Evolutionary conservation across 1,284 basidiomycete species (phyloP).

Genomic region (Mycosarcoma maydis): DNA sequence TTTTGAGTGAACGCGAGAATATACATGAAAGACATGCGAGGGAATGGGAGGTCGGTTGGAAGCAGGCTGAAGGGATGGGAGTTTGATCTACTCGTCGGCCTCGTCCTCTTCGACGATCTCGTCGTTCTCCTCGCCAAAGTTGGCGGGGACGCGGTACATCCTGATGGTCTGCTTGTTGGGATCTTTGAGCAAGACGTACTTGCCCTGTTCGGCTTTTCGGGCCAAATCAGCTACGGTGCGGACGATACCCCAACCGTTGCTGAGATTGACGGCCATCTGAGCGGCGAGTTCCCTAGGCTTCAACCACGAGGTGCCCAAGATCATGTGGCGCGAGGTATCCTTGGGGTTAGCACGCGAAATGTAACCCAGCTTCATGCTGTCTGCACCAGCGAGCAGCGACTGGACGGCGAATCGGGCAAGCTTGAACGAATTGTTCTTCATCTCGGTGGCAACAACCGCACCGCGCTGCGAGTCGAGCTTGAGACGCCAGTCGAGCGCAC

Average conservation of each 20-base stretch:
- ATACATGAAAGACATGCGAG: neutral
- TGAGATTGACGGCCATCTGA: conserved; percentile 93
- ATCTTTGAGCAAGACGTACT: conserved; percentile 66
- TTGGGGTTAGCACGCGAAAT: conserved; percentile 93
- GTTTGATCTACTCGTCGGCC: conserved; percentile 60
- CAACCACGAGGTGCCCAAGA: conserved; percentile 92
- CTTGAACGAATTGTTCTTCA: conserved; percentile 99
- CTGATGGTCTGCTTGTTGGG: conserved; percentile 79
- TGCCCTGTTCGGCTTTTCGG: conserved; percentile 54
- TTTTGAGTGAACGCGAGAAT: no score
- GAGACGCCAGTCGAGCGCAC: conserved; percentile 94
- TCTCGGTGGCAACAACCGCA: conserved; percentile 97
- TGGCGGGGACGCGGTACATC: conserved; percentile 87
- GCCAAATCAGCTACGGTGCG: conserved; percentile 64
- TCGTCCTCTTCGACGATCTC: conserved; percentile 71
- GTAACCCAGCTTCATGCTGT: conserved; percentile 95
- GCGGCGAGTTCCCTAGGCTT: conserved; percentile 92
- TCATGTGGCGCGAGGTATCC: conserved; percentile 93
- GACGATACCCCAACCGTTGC: conserved; percentile 99
- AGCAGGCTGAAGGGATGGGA: conserved; percentile 8
- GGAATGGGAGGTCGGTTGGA: neutral
- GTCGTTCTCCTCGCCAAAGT: conserved; percentile 75
- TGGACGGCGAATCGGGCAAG: conserved; percentile 97
- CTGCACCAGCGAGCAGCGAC: conserved; percentile 92
- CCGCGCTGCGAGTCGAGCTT: conserved; percentile 96